A percentile compares a stretch with the other conserved stretches of the same genome.
These are phyloP conservation scores for Rhododendron ferrugineum DNA, from an alignment of 148 eudicot genomes.

Conservation along the genomic window DNA sequence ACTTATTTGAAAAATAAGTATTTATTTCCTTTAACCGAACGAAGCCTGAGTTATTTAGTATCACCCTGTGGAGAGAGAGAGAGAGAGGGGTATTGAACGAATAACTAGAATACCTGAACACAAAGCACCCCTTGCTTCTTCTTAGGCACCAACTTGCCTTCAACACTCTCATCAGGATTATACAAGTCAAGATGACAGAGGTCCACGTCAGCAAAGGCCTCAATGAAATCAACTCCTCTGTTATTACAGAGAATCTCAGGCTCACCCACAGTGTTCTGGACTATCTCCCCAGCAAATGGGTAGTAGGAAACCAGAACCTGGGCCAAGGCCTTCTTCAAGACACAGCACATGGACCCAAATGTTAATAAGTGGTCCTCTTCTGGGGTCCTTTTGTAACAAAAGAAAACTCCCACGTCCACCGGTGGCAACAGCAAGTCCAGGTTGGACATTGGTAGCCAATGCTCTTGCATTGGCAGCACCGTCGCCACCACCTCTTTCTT, in stretches of 20 bases:
- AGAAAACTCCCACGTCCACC: conserved; percentile 1
- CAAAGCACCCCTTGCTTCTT: conserved; percentile 48
- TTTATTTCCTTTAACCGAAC: no score
- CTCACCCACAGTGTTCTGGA: conserved; percentile 44
- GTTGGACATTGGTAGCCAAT: conserved; percentile 8
- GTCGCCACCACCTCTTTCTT: conserved; percentile 4
- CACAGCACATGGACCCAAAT: neutral
- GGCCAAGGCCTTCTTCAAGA: conserved; percentile 8
- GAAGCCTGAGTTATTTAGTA: no score
- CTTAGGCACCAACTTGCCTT: conserved; percentile 55
- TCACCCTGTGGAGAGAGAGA: no score
- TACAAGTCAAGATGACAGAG: conserved; percentile 41
- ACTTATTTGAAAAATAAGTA: no score
- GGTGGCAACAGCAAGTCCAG: conserved; percentile 14
- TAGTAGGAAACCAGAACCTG: neutral
- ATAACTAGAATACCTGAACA: conserved; percentile 43
- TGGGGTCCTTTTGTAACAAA: conserved; percentile 6
- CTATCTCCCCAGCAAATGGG: conserved; percentile 44
- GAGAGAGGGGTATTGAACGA: neutral
- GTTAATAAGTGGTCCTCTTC: neutral
- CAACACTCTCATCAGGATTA: conserved; percentile 43
- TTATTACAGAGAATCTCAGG: conserved; percentile 73
- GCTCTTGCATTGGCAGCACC: conserved; percentile 1
- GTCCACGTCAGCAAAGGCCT: conserved; percentile 44
- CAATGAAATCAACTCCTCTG: conserved; percentile 57